Evolutionary conservation across 257 asterid species (phyloP).

Genomic region (Euphrasia confusa): DNA sequence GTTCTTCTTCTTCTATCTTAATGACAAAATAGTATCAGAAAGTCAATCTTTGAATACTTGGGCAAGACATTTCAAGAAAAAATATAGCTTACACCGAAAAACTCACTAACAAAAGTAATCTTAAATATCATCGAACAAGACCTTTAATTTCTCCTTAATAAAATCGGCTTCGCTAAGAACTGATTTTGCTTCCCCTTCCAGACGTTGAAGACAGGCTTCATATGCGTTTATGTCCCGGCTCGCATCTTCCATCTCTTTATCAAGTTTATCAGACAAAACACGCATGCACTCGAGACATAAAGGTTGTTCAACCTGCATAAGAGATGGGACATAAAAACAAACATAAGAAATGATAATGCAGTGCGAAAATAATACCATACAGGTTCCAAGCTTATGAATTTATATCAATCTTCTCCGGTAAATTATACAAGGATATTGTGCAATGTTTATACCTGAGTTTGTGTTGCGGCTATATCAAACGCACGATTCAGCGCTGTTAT

Average conservation of each 20-base stretch:
- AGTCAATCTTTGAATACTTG: conserved; percentile 21
- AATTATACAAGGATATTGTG: conserved; percentile 9
- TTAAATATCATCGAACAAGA: conserved; percentile 29
- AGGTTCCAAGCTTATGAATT: not conserved
- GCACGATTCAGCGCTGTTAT: conserved; percentile 84
- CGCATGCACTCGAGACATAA: conserved; percentile 97
- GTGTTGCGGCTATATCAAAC: conserved; percentile 85
- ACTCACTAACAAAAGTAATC: not conserved
- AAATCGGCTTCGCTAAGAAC: conserved; percentile 86
- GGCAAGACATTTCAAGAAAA: conserved; percentile 11
- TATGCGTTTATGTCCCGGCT: conserved; percentile 75
- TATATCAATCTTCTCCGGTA: not conserved
- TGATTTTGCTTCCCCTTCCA: conserved; percentile 85
- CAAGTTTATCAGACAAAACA: conserved; percentile 87
- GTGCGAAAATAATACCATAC: not conserved
- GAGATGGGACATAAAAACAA: not conserved
- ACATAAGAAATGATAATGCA: conserved; percentile 5
- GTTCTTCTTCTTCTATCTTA: conserved; percentile 95
- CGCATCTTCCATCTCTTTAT: conserved; percentile 96
- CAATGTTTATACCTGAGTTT: conserved; percentile 51
- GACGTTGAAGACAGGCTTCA: conserved; percentile 80
- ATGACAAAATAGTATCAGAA: conserved; percentile 24
- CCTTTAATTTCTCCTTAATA: conserved; percentile 91
- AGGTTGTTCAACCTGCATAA: conserved; percentile 87
- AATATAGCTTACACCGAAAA: conserved; percentile 19